Evolutionary conservation across 768 basidiomycete species (phyloP), one percentile per base, ranked within the genome.

Genomic region (Leucosporidium creatinivorum): DNA sequence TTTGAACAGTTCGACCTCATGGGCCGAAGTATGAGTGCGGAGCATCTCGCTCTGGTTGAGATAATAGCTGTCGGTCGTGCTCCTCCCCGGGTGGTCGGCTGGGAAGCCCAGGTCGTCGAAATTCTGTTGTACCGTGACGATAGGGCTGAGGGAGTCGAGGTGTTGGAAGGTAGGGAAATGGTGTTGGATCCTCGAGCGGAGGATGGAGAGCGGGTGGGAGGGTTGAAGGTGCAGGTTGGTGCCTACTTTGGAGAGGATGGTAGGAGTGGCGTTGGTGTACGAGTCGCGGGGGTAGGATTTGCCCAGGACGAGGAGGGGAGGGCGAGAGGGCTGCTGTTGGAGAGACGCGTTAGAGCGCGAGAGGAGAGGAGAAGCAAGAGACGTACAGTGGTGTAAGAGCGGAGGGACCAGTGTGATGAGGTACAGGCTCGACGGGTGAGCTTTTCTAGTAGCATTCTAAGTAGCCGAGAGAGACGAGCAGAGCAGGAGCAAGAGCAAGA

Each of bases 71-170:
- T 99, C 96, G 52, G 89, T 90, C 55, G 85, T 81, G 28, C 88
- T 83, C 67, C 96, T 85, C 23, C 96, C 94, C 1, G 94, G 93
- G 77, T 99, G 96, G 80, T 97, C 93, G 19, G 80, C 74, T 0
- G 94, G 87, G 80, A 99, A 98, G 5, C 91, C 92, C 39, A 99
- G 86, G 73, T 94, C 90, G 79, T 99, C 96, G 78, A 99, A 99
- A 80, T 93, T 99, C 78, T 93, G 85, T 77, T 81, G 82, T 3
- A 92, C 90, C 4, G 91, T 87, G 62, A 99, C 96, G 68, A 98
- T 80, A 2, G 96, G 92, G 2, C 91, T 89, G 31, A 73, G 72
- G 17, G 77, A 71, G 60, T 70, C 69, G 67, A 90, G 81, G 26
- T 89, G 87, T 18, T 87, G 85, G 55, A 90, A 79, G 68, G 85